A percentile compares a stretch with the other conserved stretches of the same genome.
phyloP scores from a whole-genome alignment of 306 rosid genomes.

The Prunus armeniaca region DNA sequence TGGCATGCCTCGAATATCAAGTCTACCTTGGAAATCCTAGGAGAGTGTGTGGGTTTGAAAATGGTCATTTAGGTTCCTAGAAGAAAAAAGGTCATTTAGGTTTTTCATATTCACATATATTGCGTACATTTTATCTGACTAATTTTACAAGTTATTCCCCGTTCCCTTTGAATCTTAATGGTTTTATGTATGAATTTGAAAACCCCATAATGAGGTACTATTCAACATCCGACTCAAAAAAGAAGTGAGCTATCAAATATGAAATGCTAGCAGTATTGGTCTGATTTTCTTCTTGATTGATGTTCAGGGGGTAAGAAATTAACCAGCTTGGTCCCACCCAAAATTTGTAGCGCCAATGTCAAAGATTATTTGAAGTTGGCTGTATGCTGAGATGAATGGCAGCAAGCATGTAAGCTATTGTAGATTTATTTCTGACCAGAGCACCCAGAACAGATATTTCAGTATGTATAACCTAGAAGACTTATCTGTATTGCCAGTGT shows the following conservation, averaged over 20 bases:
- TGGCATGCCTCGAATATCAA: neutral
- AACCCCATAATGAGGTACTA: neutral
- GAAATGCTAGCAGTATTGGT: constrained; percentile 21
- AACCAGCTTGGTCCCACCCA: constrained; percentile 28
- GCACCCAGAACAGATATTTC: constrained; percentile 3
- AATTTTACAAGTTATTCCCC: neutral
- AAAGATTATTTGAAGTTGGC: constrained; percentile 21
- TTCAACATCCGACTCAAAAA: neutral
- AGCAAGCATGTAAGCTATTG: constrained; percentile 14
- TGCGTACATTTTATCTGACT: neutral
- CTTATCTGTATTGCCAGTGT: constrained; percentile 1
- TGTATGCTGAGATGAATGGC: constrained; percentile 27
- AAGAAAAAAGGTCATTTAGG: neutral
- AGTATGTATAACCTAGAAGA: constrained; percentile 11
- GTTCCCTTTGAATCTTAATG: neutral
- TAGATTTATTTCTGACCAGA: constrained; percentile 14
- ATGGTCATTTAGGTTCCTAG: neutral
- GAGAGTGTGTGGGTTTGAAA: neutral
- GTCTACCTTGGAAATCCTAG: neutral
- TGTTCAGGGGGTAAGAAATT: constrained; percentile 67
- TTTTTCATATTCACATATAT: neutral
- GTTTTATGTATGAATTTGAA: neutral
- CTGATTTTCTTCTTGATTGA: constrained; percentile 31
- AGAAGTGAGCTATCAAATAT: neutral
- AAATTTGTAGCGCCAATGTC: constrained; percentile 10